These are phyloP conservation scores for Leccinum barrowsii DNA, from an alignment of 768 basidiomycete genomes.

Conservation along the genomic window DNA sequence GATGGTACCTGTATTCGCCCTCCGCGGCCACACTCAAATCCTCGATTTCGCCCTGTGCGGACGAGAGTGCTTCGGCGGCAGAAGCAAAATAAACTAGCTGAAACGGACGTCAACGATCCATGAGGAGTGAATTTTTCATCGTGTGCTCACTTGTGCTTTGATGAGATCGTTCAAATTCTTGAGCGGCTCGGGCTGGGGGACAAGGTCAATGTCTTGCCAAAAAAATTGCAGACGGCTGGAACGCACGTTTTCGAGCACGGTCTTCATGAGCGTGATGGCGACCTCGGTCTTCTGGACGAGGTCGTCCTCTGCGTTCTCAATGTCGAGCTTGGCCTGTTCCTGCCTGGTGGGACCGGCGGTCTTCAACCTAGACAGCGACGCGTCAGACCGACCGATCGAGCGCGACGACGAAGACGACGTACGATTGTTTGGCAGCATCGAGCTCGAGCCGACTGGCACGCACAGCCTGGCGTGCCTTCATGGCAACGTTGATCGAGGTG, in stretches of 20 bases:
- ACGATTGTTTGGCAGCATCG: slow-evolving; percentile 88
- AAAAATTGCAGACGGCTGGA: neutral
- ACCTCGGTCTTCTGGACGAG: slow-evolving; percentile 98
- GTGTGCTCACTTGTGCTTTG: slow-evolving; percentile 70
- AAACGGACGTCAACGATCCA: slow-evolving; percentile 5
- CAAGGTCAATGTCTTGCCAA: neutral
- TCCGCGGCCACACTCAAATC: slow-evolving; percentile 91
- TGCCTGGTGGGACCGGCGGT: slow-evolving; percentile 69
- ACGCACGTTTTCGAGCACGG: slow-evolving; percentile 94
- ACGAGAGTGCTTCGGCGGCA: slow-evolving; percentile 78
- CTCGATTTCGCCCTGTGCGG: slow-evolving; percentile 87
- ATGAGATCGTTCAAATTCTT: slow-evolving; percentile 90
- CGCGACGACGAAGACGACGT: slow-evolving; percentile 25
- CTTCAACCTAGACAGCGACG: slow-evolving; percentile 59
- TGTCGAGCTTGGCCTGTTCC: slow-evolving; percentile 89
- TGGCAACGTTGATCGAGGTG: slow-evolving; percentile 80
- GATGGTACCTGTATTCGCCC: slow-evolving; percentile 80
- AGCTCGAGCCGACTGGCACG: slow-evolving; percentile 78
- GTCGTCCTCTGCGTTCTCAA: slow-evolving; percentile 93
- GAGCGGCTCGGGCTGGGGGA: slow-evolving; percentile 82
- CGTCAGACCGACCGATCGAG: slow-evolving; percentile 1
- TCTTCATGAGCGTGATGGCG: slow-evolving; percentile 95
- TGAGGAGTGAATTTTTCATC: neutral
- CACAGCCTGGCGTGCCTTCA: slow-evolving; percentile 89
- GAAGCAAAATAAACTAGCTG: slow-evolving; percentile 70